Percentiles rank a stretch among this genome's conserved stretches.
phyloP scores from a whole-genome alignment of 768 basidiomycete genomes.

The Agaricus blazei region DNA sequence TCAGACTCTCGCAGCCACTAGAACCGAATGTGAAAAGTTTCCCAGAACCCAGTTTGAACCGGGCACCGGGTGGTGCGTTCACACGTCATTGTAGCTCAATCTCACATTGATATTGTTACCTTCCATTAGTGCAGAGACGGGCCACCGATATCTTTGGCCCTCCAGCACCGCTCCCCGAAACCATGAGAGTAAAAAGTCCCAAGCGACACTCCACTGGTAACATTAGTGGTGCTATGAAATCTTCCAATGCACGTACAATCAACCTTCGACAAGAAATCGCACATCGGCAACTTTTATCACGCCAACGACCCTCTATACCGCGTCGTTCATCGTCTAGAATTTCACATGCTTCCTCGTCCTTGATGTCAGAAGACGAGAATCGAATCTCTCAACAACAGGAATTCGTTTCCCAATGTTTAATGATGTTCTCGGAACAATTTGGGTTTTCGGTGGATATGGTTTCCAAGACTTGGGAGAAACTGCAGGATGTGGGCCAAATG shows the following conservation, averaged over 20 bases:
- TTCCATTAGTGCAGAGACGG: background rate
- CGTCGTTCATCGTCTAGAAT: background rate
- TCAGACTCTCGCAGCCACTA: background rate
- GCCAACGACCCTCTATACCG: background rate
- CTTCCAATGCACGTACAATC: background rate
- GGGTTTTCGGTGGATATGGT: slow-evolving; percentile 38
- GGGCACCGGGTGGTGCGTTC: background rate
- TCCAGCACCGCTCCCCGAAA: background rate
- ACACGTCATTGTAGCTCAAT: too few species aligned
- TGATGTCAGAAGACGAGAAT: slow-evolving; percentile 4
- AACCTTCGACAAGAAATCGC: slow-evolving; percentile 5
- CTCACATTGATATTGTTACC: background rate
- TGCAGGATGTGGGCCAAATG: slow-evolving; percentile 30
- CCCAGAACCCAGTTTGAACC: background rate
- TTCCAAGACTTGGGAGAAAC: slow-evolving; percentile 27
- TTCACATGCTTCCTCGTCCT: background rate
- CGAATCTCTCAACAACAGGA: slow-evolving; percentile 9
- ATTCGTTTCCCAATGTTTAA: slow-evolving; percentile 19
- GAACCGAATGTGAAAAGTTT: background rate
- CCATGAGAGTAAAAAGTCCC: background rate
- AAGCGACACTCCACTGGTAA: slow-evolving; percentile 2
- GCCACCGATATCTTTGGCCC: slow-evolving; percentile 1
- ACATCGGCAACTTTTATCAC: background rate
- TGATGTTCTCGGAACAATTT: slow-evolving; percentile 42
- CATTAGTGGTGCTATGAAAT: background rate